These are phyloP conservation scores for Rhodotorula paludigena DNA, from an alignment of 768 basidiomycete genomes.

Conservation along the genomic window DNA sequence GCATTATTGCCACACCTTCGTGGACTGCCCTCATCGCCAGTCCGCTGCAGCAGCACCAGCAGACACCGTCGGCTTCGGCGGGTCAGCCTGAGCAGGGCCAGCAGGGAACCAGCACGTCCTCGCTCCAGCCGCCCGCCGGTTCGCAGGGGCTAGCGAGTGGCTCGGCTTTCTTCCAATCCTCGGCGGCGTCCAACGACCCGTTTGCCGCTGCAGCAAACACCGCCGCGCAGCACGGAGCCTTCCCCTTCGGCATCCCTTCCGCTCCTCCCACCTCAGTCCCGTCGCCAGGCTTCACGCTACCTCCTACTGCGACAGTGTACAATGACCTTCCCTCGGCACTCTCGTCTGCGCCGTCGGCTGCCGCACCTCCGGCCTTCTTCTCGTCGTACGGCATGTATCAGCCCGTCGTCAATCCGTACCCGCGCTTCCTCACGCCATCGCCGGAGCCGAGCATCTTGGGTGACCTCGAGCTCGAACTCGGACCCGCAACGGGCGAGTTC, in stretches of 20 bases:
- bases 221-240: not conserved
- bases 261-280: not conserved
- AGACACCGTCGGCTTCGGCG: not conserved
- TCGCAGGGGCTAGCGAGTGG: not conserved
- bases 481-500: conserved; percentile 13
- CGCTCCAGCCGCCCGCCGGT: no score
- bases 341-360: conserved; percentile 8
- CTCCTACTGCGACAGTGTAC: conserved; percentile 24
- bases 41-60: not conserved
- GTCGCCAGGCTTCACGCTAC: conserved; percentile 15
- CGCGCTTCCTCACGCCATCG: conserved; percentile 35
- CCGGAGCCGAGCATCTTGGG: conserved; percentile 34
- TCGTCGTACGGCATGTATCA: conserved; percentile 37
- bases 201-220: not conserved
- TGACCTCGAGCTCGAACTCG: conserved; percentile 30
- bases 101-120: no score
- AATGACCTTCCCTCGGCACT: conserved; percentile 21
- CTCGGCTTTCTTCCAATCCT: not conserved
- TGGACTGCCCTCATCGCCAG: conserved; percentile 28
- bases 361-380: conserved; percentile 24
- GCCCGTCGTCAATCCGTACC: conserved; percentile 30
- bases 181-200: conserved; percentile 1
- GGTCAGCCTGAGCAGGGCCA: not conserved
- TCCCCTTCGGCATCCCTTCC: not conserved
- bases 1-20: conserved; percentile 30